Percentiles rank a stretch among this genome's conserved stretches.
Conservation (phyloP, 2,329 filamentous ascomycete genomes). For the Didymella glomerata region DNA sequence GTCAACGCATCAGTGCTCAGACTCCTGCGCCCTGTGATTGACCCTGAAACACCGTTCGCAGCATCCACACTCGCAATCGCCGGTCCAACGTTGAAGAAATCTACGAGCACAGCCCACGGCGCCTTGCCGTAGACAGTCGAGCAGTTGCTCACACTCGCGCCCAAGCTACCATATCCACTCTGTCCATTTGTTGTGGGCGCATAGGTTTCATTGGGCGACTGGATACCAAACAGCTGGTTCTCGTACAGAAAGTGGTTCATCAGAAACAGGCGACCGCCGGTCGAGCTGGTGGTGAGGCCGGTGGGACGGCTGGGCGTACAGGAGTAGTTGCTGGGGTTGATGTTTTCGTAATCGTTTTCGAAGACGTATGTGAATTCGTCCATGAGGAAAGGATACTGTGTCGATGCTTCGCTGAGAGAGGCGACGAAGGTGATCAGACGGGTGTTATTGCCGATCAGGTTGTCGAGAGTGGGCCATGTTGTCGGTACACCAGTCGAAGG, state of each 20-base stretch:
- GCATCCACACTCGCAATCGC: conserved; percentile 75
- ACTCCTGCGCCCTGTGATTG: conserved; percentile 35
- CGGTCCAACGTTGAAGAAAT: conserved; percentile 79
- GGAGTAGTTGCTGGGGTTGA: conserved; percentile 70
- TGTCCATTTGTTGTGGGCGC: conserved; percentile 73
- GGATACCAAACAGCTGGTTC: conserved; percentile 54
- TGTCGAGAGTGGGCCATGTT: conserved; percentile 75
- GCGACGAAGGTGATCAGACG: conserved; percentile 76
- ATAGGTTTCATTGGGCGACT: conserved; percentile 56
- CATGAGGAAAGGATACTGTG: conserved; percentile 65
- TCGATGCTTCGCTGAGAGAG: conserved; percentile 49
- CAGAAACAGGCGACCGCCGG: conserved; percentile 69
- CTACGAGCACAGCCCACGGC: conserved; percentile 79
- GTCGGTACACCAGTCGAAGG: conserved; percentile 55
- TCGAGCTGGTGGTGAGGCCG: conserved; percentile 60
- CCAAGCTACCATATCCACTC: conserved; percentile 64
- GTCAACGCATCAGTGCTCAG: conserved; percentile 33
- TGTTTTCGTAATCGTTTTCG: conserved; percentile 75
- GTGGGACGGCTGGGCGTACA: conserved; percentile 75
- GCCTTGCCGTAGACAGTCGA: conserved; percentile 67
- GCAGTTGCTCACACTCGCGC: conserved; percentile 50
- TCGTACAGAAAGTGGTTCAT: conserved; percentile 84
- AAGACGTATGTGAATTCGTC: conserved; percentile 73
- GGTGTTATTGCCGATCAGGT: conserved; percentile 70
- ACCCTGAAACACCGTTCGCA: conserved; percentile 66